phyloP scores from a whole-genome alignment of 2,329 filamentous ascomycete species.

The Paradendryphiella salina region DNA sequence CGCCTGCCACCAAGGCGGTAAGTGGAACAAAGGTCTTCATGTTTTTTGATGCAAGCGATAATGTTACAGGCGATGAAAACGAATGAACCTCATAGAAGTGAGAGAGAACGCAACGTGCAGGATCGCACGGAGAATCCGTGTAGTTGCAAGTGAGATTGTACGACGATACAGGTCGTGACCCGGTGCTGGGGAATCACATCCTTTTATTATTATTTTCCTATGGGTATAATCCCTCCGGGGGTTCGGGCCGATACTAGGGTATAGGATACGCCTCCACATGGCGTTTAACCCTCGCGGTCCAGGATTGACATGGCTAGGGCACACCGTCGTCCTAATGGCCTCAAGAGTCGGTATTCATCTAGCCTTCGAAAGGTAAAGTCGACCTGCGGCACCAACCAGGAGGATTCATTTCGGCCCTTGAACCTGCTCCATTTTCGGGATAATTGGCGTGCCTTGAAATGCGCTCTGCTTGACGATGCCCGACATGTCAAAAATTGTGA shows the following conservation, averaged over 20 bases:
- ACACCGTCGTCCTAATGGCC: too few relatives aligned
- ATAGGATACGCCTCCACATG: not conserved
- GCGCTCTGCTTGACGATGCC: not conserved
- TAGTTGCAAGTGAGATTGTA: not conserved
- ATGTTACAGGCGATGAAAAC: not conserved
- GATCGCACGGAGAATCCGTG: not conserved
- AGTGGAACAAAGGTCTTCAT: conserved; percentile 2
- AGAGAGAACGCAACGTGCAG: not conserved
- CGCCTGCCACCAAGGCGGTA: conserved; percentile 2
- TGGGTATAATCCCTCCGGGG: not conserved
- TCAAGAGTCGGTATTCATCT: not conserved
- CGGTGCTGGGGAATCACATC: not conserved
- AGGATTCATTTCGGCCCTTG: not conserved
- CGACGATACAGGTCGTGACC: too few relatives aligned
- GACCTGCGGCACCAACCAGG: not conserved
- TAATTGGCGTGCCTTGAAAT: too few relatives aligned
- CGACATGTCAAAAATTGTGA: too few relatives aligned
- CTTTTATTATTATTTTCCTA: not conserved
- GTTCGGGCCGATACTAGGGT: not conserved
- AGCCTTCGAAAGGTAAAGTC: not conserved
- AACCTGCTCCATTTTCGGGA: not conserved
- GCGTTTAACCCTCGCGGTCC: too few relatives aligned
- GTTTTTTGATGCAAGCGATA: not conserved
- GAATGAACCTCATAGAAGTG: not conserved
- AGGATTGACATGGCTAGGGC: too few relatives aligned